phyloP scores from a whole-genome alignment of 2,329 filamentous ascomycete species.

The Nannizzia gypsea region DNA sequence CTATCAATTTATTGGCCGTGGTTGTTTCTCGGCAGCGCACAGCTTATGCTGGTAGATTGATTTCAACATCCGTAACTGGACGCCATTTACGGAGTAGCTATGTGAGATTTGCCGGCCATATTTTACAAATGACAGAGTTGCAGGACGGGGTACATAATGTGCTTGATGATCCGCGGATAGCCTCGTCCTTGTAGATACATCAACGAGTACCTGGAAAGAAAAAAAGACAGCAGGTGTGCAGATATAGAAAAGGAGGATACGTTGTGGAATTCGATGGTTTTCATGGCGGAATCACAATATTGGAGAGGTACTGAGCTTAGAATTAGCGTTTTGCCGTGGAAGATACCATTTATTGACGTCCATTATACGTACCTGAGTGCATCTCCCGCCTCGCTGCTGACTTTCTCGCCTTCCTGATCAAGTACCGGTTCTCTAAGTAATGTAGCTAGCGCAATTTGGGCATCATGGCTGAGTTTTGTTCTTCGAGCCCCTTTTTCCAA shows the following conservation, averaged over 20 bases:
- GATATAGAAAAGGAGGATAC: background rate
- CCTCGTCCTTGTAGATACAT: no score
- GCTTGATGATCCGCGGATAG: no score
- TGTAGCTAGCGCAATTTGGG: background rate
- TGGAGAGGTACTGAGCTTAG: background rate
- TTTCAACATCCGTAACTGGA: background rate
- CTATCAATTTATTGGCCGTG: no score
- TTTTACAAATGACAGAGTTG: background rate
- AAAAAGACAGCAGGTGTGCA: background rate
- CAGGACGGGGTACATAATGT: no score
- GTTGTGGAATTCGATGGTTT: background rate
- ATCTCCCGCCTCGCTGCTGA: no score
- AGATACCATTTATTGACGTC: no score
- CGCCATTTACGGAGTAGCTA: background rate
- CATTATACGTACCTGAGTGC: background rate
- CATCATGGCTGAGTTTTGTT: background rate
- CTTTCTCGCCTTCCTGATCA: background rate
- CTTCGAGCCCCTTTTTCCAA: background rate
- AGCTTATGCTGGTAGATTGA: no score
- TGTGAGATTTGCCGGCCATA: background rate
- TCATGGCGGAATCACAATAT: background rate
- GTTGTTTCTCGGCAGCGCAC: no score
- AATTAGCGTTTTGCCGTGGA: background rate
- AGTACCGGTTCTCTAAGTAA: background rate
- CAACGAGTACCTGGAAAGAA: background rate